Evolutionary conservation across 768 basidiomycete species (phyloP).

Genomic region (Hirschioporus abietinus): DNA sequence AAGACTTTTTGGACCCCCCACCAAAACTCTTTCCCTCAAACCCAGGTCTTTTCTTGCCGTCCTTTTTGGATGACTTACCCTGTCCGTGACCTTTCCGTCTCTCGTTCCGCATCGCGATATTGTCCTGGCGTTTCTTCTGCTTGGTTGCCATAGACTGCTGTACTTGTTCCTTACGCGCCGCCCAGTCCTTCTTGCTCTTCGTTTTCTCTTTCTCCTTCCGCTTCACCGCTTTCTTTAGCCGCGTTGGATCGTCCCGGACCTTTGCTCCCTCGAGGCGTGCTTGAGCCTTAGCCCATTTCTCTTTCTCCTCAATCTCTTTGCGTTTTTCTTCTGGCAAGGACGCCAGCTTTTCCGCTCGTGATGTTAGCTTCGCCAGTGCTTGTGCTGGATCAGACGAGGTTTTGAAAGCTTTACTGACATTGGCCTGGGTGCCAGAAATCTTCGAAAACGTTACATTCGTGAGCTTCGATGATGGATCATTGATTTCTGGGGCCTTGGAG

Average conservation of each 20-base stretch:
- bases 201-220: conserved; percentile 85
- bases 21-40: conserved; percentile 85
- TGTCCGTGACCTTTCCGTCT: conserved; percentile 57
- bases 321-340: conserved; percentile 79
- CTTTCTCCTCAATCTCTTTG: conserved; percentile 70
- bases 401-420: conserved; percentile 49
- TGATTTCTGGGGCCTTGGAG: conserved; percentile 22
- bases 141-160: conserved; percentile 70
- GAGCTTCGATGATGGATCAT: conserved; percentile 34
- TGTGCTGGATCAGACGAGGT: conserved; percentile 77
- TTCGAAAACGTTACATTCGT: conserved; percentile 71
- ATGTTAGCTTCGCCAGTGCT: conserved; percentile 75
- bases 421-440: conserved; percentile 45
- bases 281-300: conserved; percentile 88
- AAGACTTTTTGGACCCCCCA: conserved; percentile 26
- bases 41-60: conserved; percentile 67
- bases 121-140: conserved; percentile 88
- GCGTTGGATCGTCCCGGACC: conserved; percentile 77
- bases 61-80: conserved; percentile 45
- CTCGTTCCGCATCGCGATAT: conserved; percentile 84
- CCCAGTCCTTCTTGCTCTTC: conserved; percentile 84
- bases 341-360: conserved; percentile 73
- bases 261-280: conserved; percentile 87
- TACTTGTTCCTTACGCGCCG: conserved; percentile 78
- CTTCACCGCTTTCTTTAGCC: conserved; percentile 91